Conservation (phyloP, 2,329 filamentous ascomycete genomes). For the Colletotrichum phormii region DNA sequence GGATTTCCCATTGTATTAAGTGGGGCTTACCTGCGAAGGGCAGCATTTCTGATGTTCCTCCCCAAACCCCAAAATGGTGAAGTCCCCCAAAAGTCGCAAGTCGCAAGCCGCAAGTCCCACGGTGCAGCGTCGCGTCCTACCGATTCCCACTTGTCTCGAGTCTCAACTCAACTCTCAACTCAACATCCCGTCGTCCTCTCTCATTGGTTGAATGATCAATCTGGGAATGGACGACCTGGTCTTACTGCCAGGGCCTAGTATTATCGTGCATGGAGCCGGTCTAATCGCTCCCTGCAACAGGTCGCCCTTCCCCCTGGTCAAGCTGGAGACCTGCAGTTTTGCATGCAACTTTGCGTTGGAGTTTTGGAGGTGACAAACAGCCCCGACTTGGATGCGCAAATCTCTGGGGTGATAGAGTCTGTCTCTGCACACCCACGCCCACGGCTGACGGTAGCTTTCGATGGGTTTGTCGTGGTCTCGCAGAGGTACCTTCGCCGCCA, state of each 20-base stretch:
- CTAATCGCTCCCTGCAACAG: constrained; percentile 11
- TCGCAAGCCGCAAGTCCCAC: background rate
- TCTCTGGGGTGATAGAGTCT: background rate
- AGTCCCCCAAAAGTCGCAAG: background rate
- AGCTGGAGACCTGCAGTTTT: constrained; percentile 25
- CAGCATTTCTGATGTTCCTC: background rate
- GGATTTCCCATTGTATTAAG: background rate
- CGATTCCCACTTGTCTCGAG: constrained; percentile 18
- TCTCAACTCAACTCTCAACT: constrained; percentile 29
- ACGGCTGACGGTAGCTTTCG: background rate
- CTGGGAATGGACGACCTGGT: constrained; percentile 16
- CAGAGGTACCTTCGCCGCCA: background rate
- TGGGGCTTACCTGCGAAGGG: background rate
- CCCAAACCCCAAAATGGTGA: background rate
- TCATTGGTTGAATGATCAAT: constrained; percentile 7
- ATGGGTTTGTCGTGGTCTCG: background rate
- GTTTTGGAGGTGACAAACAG: constrained; percentile 16
- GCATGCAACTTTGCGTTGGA: constrained; percentile 2
- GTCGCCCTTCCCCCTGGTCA: constrained; percentile 7
- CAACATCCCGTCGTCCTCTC: background rate
- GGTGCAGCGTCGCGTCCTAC: constrained; percentile 10
- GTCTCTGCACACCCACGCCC: background rate
- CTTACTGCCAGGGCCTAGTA: constrained; percentile 19
- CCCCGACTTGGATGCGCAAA: background rate
- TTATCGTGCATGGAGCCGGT: constrained; percentile 26